Evolutionary conservation across 768 basidiomycete genomes (phyloP), one percentile per base, ranked within the genome.

Genomic region (Panaeolus cyanescens): DNA sequence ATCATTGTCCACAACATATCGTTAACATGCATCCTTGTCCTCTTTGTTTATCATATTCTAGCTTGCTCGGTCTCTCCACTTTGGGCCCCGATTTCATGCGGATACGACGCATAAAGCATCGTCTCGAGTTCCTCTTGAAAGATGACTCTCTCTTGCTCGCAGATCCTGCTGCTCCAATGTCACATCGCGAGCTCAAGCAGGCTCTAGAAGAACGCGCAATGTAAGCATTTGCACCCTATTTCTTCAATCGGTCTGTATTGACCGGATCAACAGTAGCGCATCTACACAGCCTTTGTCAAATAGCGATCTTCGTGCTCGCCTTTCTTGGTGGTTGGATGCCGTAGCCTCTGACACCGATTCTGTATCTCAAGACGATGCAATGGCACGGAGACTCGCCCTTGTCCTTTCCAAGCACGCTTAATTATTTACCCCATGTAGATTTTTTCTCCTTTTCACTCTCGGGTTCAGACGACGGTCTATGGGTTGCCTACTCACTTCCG

Each of bases 171-270:
- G 71, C 74, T 22, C 67, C 70, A 32, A 71, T 95, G 45, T 83
- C 84, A 2, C 69, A 76, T 19, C 75, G 77, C 3, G 89, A 89
- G 64, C 75, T 93, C 5, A 75, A 79, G 30, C 84, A 90, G 59
- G 88, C 90, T 3, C 78, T 94, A 13, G 77, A 83, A 61, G 92
- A 93, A 71, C 87, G 93, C 61, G 93, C 90, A 67, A 80, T 93
- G 92, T 93, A 70, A 70, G 90, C 80, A 17, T 15, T 60, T 31
- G 4, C 57, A 28, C 34, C 22, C 36, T 60, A 50, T 39, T 54
- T 54, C 33, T 32, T 33, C 32, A 32, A 31, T 25, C 6, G 22
- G 33, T 9, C 58, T 39, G 32, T 40, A 17, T 37, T 54, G n/a
- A 39, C 58, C 40, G 67, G 68, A 30, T 68, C 80, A 25, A 78